Percentiles rank a stretch among this genome's conserved stretches.
These are phyloP conservation scores for Echria macrotheca DNA, from an alignment of 495 filamentous ascomycete species.

Conservation along the genomic window DNA sequence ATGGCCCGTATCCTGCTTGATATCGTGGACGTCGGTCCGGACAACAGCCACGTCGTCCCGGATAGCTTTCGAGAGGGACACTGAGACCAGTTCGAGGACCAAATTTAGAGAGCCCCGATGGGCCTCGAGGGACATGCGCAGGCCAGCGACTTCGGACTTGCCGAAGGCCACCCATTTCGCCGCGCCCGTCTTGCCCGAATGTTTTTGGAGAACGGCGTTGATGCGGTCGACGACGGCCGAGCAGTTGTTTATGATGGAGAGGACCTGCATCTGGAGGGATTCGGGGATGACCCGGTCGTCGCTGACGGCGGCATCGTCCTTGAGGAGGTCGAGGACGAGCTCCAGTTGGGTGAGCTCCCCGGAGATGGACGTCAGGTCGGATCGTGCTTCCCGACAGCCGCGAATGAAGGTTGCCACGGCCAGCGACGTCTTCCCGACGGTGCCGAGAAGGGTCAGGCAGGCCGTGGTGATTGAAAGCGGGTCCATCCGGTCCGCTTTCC, in stretches of 20 bases:
- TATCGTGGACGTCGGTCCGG: neutral
- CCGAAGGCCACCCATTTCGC: conserved; percentile 16
- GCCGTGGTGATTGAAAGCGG: conserved; percentile 17
- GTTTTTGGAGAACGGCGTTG: conserved; percentile 15
- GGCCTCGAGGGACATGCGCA: conserved; percentile 24
- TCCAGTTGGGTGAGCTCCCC: conserved; percentile 14
- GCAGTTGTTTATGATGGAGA: conserved; percentile 22
- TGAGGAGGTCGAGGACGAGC: conserved; percentile 15
- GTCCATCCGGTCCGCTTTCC: conserved; percentile 14
- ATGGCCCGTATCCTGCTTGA: conserved; percentile 17
- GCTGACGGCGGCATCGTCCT: conserved; percentile 10
- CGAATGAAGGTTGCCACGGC: conserved; percentile 13
- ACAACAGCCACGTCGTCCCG: conserved; percentile 5
- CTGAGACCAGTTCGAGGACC: conserved; percentile 20
- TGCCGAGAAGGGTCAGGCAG: conserved; percentile 8
- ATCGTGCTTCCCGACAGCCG: conserved; percentile 12
- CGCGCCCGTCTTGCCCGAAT: conserved; percentile 7
- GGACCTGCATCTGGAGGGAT: conserved; percentile 18
- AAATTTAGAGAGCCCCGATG: conserved; percentile 22
- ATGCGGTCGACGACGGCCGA: conserved; percentile 18
- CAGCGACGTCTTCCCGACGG: conserved; percentile 8
- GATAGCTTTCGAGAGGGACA: conserved; percentile 12
- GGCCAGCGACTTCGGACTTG: conserved; percentile 17
- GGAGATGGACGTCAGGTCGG: conserved; percentile 12
- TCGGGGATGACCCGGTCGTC: conserved; percentile 10